Base-by-base conservation (phyloP, 2,329 filamentous ascomycete species). In the Pyrenochaeta sp. region DNA sequence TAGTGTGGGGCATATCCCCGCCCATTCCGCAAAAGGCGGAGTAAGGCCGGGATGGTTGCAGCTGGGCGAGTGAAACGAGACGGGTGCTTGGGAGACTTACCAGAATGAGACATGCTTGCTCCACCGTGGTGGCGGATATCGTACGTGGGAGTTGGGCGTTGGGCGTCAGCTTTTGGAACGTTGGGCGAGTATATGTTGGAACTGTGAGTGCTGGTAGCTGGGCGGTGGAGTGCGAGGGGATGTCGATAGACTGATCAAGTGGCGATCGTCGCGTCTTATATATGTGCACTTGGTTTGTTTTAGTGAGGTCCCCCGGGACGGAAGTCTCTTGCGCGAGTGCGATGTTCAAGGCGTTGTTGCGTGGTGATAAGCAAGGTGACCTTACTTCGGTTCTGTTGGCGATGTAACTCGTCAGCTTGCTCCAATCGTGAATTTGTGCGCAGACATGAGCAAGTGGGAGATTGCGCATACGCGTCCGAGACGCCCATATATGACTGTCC, bases 301-400 rank as follows among this genome's bases (percentile, higher is more conserved):
- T 34, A 48, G 22, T 34, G 37, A 44, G 24, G 42, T 44, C 22
- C 40, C 42, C 15, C 25, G 24, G 9, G 30, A 40, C 25, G 9
- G 44, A 19, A 19, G 36, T 51, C 28, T 50, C 6, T 34, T 22
- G 28, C 32, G 30, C 7, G 39, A 45, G 13, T 24, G 34, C 39
- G 52, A 54, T 43, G 46, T 54, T 54, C 39, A 50, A 50, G 52
- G 52, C 28, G 52, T 19, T 13, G n/a, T 36, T 49, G 52, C 28
- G 19, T 51, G 24, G 39, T 59, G 45, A 53, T 52, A 43, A 58
- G 54, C 45, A 58, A 58, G 58, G 51, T 55, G 54, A 56, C 30
- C n/a, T 37, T 43, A 39, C 39, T 22, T 27, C 44, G 40, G 28
- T 42, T 40, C 5, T 2, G 43, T 42, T 53, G 49, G 50, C 45